These are phyloP conservation scores for Byssothecium circinans DNA, from an alignment of 2,329 filamentous ascomycete genomes.

Conservation along the genomic window DNA sequence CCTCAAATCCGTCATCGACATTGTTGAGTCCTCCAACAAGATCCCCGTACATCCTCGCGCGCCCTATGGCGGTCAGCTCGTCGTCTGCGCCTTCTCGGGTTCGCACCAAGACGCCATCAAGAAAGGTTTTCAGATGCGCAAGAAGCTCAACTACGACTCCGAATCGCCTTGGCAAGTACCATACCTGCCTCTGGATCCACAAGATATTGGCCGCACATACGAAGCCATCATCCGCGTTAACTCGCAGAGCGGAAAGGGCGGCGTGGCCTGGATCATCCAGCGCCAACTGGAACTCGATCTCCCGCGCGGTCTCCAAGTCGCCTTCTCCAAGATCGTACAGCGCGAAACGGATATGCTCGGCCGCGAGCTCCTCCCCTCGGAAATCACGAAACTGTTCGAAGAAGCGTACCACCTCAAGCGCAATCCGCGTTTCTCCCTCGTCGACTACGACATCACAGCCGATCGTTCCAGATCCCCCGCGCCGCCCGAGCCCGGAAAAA, in stretches of 20 bases:
- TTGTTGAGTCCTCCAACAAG: constrained; percentile 91
- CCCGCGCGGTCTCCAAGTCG: constrained; percentile 87
- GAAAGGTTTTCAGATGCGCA: constrained; percentile 75
- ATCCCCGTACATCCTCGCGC: constrained; percentile 88
- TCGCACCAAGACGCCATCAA: constrained; percentile 96
- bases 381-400: constrained; percentile 89
- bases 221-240: constrained; percentile 98
- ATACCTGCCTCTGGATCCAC: constrained; percentile 89
- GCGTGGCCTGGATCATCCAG: constrained; percentile 91
- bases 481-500: constrained; percentile 68
- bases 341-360: constrained; percentile 75
- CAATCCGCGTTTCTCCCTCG: constrained; percentile 80
- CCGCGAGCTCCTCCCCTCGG: constrained; percentile 78
- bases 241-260: constrained; percentile 92
- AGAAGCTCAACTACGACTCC: constrained; percentile 59
- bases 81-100: constrained; percentile 90
- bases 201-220: constrained; percentile 95
- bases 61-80: constrained; percentile 87
- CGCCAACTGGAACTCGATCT: constrained; percentile 87
- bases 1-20: constrained; percentile 79
- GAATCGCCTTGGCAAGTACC: constrained; percentile 81
- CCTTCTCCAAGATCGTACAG: constrained; percentile 87
- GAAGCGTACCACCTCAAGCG: constrained; percentile 80
- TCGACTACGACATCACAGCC: constrained; percentile 89
- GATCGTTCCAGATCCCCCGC: constrained; percentile 78